phyloP scores from a whole-genome alignment of 345 rosid species.

The Eucalyptus camaldulensis region DNA sequence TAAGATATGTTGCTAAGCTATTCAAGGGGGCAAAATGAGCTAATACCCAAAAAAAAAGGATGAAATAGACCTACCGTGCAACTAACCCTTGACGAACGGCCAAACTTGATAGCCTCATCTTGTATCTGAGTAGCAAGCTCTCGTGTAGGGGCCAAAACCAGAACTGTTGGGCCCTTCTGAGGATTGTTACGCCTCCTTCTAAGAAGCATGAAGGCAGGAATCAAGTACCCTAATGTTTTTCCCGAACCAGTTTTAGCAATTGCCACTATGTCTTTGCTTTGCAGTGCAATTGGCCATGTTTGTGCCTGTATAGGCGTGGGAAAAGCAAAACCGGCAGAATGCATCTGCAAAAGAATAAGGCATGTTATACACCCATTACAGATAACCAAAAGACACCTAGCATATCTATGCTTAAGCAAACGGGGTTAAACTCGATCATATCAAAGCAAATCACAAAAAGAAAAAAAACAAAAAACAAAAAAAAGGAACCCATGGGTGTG shows the following conservation, averaged over 20 bases:
- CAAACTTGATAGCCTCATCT: slow-evolving; percentile 79
- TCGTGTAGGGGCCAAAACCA: slow-evolving; percentile 92
- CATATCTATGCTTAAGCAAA: neutral
- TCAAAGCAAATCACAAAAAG: neutral
- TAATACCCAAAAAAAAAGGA: neutral
- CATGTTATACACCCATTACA: neutral
- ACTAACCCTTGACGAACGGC: slow-evolving; percentile 69
- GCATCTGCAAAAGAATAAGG: slow-evolving; percentile 37
- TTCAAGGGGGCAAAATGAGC: neutral
- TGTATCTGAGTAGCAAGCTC: slow-evolving; percentile 98
- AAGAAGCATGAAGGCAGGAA: slow-evolving; percentile 85
- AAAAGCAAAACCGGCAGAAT: slow-evolving; percentile 73
- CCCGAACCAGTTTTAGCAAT: slow-evolving; percentile 99
- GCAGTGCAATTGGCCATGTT: slow-evolving; percentile 96
- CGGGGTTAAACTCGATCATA: neutral
- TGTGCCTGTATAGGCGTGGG: slow-evolving; percentile 99
- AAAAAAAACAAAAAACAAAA: neutral
- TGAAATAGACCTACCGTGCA: slow-evolving; percentile 67
- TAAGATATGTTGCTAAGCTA: neutral
- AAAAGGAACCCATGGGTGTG: slow-evolving; percentile 23
- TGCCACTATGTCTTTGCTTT: slow-evolving; percentile 84
- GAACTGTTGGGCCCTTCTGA: slow-evolving; percentile 76
- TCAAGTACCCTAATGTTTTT: slow-evolving; percentile 92
- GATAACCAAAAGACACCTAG: neutral
- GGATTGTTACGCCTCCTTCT: slow-evolving; percentile 55